These are phyloP conservation scores for Limonium bicolor DNA, from an alignment of 148 eudicot species.

Conservation along the genomic window DNA sequence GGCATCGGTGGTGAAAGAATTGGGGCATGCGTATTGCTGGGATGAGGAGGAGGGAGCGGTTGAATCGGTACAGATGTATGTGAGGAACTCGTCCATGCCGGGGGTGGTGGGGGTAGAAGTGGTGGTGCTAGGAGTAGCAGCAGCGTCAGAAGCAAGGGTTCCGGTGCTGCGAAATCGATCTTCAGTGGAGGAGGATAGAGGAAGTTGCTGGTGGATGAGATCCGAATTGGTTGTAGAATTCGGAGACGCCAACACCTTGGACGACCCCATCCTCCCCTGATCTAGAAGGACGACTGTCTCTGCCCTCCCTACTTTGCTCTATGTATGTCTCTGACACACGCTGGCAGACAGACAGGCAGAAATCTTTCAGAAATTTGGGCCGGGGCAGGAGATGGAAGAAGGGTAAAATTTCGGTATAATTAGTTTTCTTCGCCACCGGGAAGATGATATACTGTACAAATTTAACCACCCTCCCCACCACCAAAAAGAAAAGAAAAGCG, in stretches of 20 bases:
- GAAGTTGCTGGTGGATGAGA: constrained; percentile 25
- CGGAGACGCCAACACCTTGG: constrained; percentile 39
- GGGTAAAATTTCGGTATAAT: too few relatives aligned
- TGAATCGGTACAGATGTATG: neutral
- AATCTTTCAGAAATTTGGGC: too few relatives aligned
- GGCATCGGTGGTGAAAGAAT: neutral
- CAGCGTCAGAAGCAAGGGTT: too few relatives aligned
- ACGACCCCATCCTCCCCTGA: constrained; percentile 39
- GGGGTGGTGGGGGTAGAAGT: neutral
- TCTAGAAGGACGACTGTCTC: too few relatives aligned
- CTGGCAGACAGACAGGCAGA: too few relatives aligned
- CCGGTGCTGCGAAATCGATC: constrained; percentile 8
- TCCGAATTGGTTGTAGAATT: constrained; percentile 31
- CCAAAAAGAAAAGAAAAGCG: too few relatives aligned
- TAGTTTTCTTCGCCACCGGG: too few relatives aligned
- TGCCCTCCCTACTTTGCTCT: too few relatives aligned
- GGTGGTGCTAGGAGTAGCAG: neutral
- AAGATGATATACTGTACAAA: too few relatives aligned
- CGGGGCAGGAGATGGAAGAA: too few relatives aligned
- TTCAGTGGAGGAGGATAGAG: constrained; percentile 2
- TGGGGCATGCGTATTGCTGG: neutral
- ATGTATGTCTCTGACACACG: too few relatives aligned
- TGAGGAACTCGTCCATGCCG: neutral
- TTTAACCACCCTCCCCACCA: too few relatives aligned
- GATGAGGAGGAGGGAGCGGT: neutral